Percentiles rank a stretch among this genome's conserved stretches.
phyloP scores from a whole-genome alignment of 495 filamentous ascomycete species.

The Penicillium maclennaniae region DNA sequence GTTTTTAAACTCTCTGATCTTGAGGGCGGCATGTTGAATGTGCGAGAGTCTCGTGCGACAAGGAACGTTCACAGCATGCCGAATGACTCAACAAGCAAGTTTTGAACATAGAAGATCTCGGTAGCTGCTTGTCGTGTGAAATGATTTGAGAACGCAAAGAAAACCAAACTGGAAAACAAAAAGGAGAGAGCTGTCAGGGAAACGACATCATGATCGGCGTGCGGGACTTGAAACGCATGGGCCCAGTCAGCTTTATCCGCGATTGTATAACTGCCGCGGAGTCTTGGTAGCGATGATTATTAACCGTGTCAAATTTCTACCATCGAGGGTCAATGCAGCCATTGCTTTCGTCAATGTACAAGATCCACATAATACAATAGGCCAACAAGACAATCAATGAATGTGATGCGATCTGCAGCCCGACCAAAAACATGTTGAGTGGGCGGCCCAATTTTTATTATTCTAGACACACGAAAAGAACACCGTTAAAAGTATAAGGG shows the following conservation, averaged over 20 bases:
- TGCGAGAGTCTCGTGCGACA: background rate
- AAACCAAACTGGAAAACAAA: background rate
- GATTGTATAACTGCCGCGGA: background rate
- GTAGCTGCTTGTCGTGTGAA: background rate
- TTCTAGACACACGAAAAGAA: too few relatives aligned
- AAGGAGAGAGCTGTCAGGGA: background rate
- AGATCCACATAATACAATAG: too few relatives aligned
- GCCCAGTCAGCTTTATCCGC: background rate
- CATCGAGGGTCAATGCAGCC: too few relatives aligned
- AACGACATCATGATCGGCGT: constrained; percentile 1
- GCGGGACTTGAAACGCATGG: background rate
- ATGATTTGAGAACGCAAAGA: background rate
- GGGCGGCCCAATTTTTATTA: too few relatives aligned
- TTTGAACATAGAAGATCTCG: background rate
- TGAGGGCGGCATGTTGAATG: constrained; percentile 35
- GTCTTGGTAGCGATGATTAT: too few relatives aligned
- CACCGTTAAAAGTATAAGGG: too few relatives aligned
- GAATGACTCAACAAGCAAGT: constrained; percentile 12
- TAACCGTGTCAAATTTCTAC: too few relatives aligned
- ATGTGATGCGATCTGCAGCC: too few relatives aligned
- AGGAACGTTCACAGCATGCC: constrained; percentile 14
- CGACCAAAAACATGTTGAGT: too few relatives aligned
- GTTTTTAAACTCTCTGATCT: constrained; percentile 35
- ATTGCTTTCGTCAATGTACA: too few relatives aligned
- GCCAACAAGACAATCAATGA: too few relatives aligned